These are phyloP conservation scores for Hypoxylon sp. DNA, from an alignment of 2,329 filamentous ascomycete genomes.

Conservation along the genomic window DNA sequence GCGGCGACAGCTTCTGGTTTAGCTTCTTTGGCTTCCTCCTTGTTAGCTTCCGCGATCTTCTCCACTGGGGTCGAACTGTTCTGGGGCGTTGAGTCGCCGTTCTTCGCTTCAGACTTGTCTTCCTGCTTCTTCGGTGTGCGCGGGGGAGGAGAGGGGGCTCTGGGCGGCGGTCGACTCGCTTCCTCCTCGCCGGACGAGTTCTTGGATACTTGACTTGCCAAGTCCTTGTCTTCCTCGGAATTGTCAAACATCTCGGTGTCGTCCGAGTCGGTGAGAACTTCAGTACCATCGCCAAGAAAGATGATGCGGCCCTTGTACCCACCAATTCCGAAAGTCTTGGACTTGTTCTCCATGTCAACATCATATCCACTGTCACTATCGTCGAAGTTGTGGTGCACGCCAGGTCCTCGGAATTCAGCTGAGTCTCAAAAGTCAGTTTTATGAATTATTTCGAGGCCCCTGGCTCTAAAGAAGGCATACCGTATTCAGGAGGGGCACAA, in stretches of 20 bases:
- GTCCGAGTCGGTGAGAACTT: constrained; percentile 88
- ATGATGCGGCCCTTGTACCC: constrained; percentile 90
- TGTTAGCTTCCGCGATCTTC: constrained; percentile 41
- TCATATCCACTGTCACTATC: constrained; percentile 84
- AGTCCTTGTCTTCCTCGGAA: constrained; percentile 84
- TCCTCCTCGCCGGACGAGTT: constrained; percentile 53
- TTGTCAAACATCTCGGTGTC: constrained; percentile 96
- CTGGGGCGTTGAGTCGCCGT: constrained; percentile 45
- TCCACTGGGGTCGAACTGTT: constrained; percentile 45
- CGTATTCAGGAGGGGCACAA: constrained; percentile 98
- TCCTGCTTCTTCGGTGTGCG: constrained; percentile 49
- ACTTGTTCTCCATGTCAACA: constrained; percentile 75
- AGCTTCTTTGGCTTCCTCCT: constrained; percentile 46
- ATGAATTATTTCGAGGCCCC: constrained; percentile 45
- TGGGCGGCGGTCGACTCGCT: constrained; percentile 48
- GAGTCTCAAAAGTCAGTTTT: constrained; percentile 53
- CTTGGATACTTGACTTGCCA: constrained; percentile 85
- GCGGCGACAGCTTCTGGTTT: constrained; percentile 43
- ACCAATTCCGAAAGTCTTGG: constrained; percentile 72
- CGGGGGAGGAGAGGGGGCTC: constrained; percentile 51
- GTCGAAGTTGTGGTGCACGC: constrained; percentile 85
- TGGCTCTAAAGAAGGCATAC: constrained; percentile 72
- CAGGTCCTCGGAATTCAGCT: constrained; percentile 89
- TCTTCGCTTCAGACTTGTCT: constrained; percentile 42
- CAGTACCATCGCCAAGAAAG: constrained; percentile 93